phyloP scores from a whole-genome alignment of 805 yeast species.

The Saturnispora serradocipensis region DNA sequence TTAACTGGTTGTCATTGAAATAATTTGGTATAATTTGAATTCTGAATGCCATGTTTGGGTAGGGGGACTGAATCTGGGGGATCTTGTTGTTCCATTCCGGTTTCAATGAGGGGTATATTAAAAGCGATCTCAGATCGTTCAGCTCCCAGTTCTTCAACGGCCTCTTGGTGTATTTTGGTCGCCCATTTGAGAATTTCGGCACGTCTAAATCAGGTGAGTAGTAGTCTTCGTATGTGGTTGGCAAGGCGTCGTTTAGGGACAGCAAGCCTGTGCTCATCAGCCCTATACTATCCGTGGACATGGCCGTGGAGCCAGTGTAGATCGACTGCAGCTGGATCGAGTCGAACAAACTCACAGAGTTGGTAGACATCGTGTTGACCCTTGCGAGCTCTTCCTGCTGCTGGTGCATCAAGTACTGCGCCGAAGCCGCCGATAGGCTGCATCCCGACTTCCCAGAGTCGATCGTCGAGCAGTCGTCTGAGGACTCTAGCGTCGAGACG shows the following conservation, averaged over 20 bases:
- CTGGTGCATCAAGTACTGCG: constrained; percentile 9
- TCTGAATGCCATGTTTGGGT: constrained; percentile 32
- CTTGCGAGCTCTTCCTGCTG: constrained; percentile 12
- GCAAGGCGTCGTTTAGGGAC: constrained; percentile 42
- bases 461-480: constrained; percentile 20
- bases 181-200: constrained; percentile 43
- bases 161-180: constrained; percentile 56
- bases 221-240: constrained; percentile 43
- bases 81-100: constrained; percentile 49
- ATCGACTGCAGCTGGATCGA: constrained; percentile 21
- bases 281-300: constrained; percentile 7
- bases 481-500: constrained; percentile 15
- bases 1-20: constrained; percentile 40
- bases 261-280: constrained; percentile 11
- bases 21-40: constrained; percentile 44
- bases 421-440: constrained; percentile 11
- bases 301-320: constrained; percentile 21
- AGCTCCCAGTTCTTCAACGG: constrained; percentile 61
- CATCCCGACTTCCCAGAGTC: constrained; percentile 16
- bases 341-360: constrained; percentile 14
- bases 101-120: constrained; percentile 40
- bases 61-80: constrained; percentile 33
- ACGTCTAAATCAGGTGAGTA: constrained; percentile 47
- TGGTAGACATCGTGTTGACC: constrained; percentile 6
- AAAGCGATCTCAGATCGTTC: constrained; percentile 57